Conservation (phyloP, 2,329 filamentous ascomycete species). For the Talaromyces sp. region DNA sequence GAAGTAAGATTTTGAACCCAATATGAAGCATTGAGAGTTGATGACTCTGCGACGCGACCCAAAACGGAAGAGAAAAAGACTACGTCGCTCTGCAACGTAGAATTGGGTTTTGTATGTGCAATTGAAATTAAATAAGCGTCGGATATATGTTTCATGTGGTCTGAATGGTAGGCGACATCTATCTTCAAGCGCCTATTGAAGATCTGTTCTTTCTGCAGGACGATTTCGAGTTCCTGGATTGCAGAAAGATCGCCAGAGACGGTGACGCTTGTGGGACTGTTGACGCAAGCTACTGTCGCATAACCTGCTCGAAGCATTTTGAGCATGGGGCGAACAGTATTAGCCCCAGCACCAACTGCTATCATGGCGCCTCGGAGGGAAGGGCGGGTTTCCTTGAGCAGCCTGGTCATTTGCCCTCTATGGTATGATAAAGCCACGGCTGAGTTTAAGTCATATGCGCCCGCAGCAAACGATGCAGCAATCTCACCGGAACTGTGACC, state of each 20-base stretch:
- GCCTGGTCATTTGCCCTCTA: constrained; percentile 26
- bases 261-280: constrained; percentile 39
- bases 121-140: constrained; percentile 27
- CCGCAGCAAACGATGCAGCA: constrained; percentile 25
- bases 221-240: constrained; percentile 28
- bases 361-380: constrained; percentile 29
- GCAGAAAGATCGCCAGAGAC: constrained; percentile 34
- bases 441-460: constrained; percentile 24
- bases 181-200: constrained; percentile 17
- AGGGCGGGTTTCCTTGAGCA: constrained; percentile 15
- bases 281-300: constrained; percentile 41
- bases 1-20: constrained; percentile 38
- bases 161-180: constrained; percentile 33
- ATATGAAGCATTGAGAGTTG: constrained; percentile 25
- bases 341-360: constrained; percentile 28
- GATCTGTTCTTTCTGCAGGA: neutral
- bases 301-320: constrained; percentile 24
- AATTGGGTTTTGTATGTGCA: neutral
- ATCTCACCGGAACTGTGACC: constrained; percentile 27
- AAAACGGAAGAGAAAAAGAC: constrained; percentile 25
- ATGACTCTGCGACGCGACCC: constrained; percentile 20
- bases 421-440: constrained; percentile 25
- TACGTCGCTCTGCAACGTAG: neutral
- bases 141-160: constrained; percentile 39
- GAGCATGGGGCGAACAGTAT: constrained; percentile 22